These are phyloP conservation scores for Allium sativum DNA, from an alignment of 106 monocot species.

Conservation along the genomic window DNA sequence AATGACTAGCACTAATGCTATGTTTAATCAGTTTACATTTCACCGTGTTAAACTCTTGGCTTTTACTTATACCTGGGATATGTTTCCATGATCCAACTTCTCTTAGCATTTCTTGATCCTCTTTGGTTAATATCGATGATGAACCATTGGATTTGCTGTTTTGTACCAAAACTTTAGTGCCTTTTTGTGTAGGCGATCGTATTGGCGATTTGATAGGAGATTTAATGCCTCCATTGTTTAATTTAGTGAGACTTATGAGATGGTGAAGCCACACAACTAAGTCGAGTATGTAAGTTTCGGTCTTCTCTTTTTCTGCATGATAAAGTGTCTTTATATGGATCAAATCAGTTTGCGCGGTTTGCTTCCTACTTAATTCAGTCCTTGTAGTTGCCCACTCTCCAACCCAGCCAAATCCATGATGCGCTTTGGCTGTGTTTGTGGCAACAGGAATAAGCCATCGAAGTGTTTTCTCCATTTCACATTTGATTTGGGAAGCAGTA, in stretches of 20 bases:
- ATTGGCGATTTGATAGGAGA: slow-evolving; percentile 90
- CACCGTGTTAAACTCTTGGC: slow-evolving; percentile 64
- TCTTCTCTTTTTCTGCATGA: slow-evolving; percentile 79
- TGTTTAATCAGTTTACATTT: slow-evolving; percentile 67
- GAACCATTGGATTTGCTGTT: slow-evolving; percentile 10
- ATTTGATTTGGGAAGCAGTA: slow-evolving; percentile 60
- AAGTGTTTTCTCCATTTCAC: slow-evolving; percentile 91
- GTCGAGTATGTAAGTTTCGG: slow-evolving; percentile 80
- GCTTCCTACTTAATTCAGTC: slow-evolving; percentile 59
- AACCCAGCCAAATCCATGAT: slow-evolving; percentile 98
- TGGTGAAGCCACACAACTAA: slow-evolving; percentile 88
- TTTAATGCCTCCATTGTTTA: slow-evolving; percentile 49
- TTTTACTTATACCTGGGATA: slow-evolving; percentile 87
- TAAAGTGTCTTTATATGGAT: slow-evolving; percentile 77
- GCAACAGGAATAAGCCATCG: slow-evolving; percentile 94
- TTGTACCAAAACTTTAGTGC: not conserved
- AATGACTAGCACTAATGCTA: slow-evolving; percentile 61
- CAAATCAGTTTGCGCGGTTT: slow-evolving; percentile 42
- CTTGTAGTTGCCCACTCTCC: slow-evolving; percentile 98
- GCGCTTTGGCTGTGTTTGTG: slow-evolving; percentile 86
- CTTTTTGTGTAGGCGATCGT: slow-evolving; percentile 45
- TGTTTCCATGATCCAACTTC: slow-evolving; percentile 46
- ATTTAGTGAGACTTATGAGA: slow-evolving; percentile 50
- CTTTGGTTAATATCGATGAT: slow-evolving; percentile 42
- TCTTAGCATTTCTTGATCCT: slow-evolving; percentile 80